Evolutionary conservation across 352 stramenopile species (phyloP), one percentile per base, ranked within the genome.

Genomic region (Achlya hypogyna): DNA sequence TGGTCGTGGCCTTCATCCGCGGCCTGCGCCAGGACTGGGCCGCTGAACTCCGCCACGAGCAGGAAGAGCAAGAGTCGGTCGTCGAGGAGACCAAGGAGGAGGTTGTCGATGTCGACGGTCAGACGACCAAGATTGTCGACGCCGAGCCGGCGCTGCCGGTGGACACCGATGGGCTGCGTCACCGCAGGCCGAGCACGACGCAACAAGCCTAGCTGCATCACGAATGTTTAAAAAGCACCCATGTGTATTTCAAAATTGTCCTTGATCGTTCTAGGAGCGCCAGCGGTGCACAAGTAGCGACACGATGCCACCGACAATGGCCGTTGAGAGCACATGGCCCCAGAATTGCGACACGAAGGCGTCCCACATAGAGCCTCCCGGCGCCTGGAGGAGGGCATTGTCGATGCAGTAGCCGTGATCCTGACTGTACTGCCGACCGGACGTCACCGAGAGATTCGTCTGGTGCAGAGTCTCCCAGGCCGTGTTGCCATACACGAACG

Each of bases 1-100:
- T 73, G 5, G 67, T 82, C 16, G 62, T 89, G 31, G 62, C 72
- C 10, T 56, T 56, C 31, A 20, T 56, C 10, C 49, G 49, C 8
- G 49, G 49, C 1, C 31, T 56, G 49, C 49, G 49, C 49, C 49
- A 56, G 25, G 49, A 56, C 8, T 56, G 49, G 49, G 49, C 25
- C 31, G 49, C 14, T 20, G 49, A 56, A 20, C 31, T 3, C 8
- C 49, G 49, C 49, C 49, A 56, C 31, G 49, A 56, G 49, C 2
- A 56, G 25, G 49, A 10, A 1, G 31, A 56, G 25, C 14, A 56
- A 10, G 49, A 38, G 31, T 20, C 3, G 8, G 31, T 56, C 31
- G 49, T 22, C 49, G 49, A 56, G 2, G 49, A 56, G 31, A 35
- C 25, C 25, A 49, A 20, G 18, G 42, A 49, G 22, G 31, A 56